These are phyloP conservation scores for Arabidopsis lyrata DNA, from an alignment of 441 rosid genomes.

Conservation along the genomic window DNA sequence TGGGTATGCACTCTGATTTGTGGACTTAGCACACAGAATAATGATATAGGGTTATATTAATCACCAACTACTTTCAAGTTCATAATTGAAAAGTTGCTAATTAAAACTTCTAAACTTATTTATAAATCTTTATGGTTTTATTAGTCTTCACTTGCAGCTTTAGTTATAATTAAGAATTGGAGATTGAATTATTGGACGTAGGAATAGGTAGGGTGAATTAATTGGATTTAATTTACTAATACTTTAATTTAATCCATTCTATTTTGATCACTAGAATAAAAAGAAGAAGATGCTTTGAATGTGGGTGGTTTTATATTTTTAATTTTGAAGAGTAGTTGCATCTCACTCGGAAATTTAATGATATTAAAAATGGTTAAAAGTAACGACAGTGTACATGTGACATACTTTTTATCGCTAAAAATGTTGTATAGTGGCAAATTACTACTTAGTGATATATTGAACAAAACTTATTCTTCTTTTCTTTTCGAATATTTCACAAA, in stretches of 20 bases:
- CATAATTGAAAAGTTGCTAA: slow-evolving; percentile 38
- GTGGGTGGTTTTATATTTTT: slow-evolving; percentile 29
- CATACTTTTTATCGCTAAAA: slow-evolving; percentile 12
- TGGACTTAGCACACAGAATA: slow-evolving; percentile 40
- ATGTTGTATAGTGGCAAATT: slow-evolving; percentile 37
- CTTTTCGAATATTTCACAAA: neutral
- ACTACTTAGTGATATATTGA: slow-evolving; percentile 15
- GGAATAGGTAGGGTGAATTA: slow-evolving; percentile 42
- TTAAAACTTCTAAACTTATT: slow-evolving; percentile 21
- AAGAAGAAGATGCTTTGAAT: slow-evolving; percentile 44
- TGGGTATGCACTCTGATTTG: slow-evolving; percentile 37
- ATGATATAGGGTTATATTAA: slow-evolving; percentile 12
- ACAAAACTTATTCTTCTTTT: slow-evolving; percentile 5
- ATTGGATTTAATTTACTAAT: slow-evolving; percentile 13
- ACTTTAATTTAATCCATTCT: slow-evolving; percentile 28
- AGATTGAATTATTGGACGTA: slow-evolving; percentile 36
- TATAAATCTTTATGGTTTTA: slow-evolving; percentile 9
- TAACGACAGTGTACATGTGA: slow-evolving; percentile 36
- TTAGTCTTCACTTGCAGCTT: slow-evolving; percentile 41
- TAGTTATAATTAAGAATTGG: slow-evolving; percentile 21
- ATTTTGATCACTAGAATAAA: slow-evolving; percentile 17
- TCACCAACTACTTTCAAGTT: slow-evolving; percentile 40
- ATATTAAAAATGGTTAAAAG: slow-evolving; percentile 29
- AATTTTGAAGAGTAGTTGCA: slow-evolving; percentile 38
- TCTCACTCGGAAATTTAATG: slow-evolving; percentile 33